Evolutionary conservation across 2,329 filamentous ascomycete genomes (phyloP).

Genomic region (Colletotrichum eleusines): DNA sequence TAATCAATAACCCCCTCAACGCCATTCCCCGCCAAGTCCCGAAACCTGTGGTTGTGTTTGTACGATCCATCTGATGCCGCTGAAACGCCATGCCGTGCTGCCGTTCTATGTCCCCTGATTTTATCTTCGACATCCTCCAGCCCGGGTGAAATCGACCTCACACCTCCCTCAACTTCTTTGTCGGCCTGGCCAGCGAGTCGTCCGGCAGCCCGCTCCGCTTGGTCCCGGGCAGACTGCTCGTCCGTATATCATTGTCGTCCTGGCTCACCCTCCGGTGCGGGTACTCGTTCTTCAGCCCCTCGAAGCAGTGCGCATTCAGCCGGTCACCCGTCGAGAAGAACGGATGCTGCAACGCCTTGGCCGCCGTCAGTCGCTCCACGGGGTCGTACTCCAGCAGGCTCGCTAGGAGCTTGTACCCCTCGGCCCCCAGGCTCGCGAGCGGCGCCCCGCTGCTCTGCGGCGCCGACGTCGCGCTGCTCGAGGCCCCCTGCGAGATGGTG

Average conservation of each 20-base stretch:
- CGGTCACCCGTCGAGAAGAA: constrained; percentile 85
- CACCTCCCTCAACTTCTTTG: constrained; percentile 72
- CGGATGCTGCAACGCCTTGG: constrained; percentile 87
- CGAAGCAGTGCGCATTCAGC: constrained; percentile 87
- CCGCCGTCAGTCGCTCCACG: constrained; percentile 85
- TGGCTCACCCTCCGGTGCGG: constrained; percentile 90
- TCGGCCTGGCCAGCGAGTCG: constrained; percentile 75
- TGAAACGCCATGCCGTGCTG: not conserved
- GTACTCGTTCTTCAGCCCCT: constrained; percentile 89
- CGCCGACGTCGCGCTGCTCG: constrained; percentile 61
- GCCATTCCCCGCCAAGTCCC: not conserved
- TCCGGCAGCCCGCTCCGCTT: constrained; percentile 90
- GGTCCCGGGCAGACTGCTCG: constrained; percentile 87
- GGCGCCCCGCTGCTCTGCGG: constrained; percentile 50
- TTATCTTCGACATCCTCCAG: not conserved
- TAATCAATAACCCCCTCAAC: not conserved
- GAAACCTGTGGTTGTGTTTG: not conserved
- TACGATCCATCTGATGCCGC: not conserved
- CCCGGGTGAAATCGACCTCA: not conserved
- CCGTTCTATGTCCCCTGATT: not conserved
- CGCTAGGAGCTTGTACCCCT: constrained; percentile 86
- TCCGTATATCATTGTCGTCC: constrained; percentile 96
- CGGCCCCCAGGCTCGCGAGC: constrained; percentile 73
- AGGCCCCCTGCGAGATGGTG: constrained; percentile 71
- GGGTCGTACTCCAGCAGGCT: constrained; percentile 94